A percentile compares a stretch with the other conserved stretches of the same genome.
phyloP scores from a whole-genome alignment of 2,329 filamentous ascomycete genomes.

The Hymenoscyphus salicellus region DNA sequence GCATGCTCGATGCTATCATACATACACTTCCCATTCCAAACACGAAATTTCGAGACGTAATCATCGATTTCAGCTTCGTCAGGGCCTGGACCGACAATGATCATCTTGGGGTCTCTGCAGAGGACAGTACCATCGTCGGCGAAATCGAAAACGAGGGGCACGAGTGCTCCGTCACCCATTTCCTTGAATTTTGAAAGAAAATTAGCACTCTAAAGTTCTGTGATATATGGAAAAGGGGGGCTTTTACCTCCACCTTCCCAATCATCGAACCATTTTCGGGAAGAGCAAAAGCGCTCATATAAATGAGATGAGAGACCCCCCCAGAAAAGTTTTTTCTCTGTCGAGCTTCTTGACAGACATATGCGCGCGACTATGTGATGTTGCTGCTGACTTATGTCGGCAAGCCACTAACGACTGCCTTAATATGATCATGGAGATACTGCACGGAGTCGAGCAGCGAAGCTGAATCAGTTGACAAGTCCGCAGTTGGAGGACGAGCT shows the following conservation, averaged over 20 bases:
- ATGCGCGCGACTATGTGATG: too few relatives aligned
- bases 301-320: conserved; percentile 12
- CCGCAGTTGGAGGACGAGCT: conserved; percentile 14
- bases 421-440: too few relatives aligned
- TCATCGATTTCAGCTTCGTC: conserved; percentile 5
- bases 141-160: conserved; percentile 15
- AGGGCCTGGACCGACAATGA: conserved; percentile 7
- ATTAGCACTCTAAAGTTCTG: too few relatives aligned
- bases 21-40: conserved; percentile 17
- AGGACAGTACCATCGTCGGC: conserved; percentile 11
- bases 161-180: conserved; percentile 11
- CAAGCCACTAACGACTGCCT: too few relatives aligned
- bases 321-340: not conserved
- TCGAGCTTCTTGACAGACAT: not conserved
- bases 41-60: conserved; percentile 6
- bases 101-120: conserved; percentile 9
- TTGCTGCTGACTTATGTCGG: too few relatives aligned
- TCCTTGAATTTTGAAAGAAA: conserved; percentile 1
- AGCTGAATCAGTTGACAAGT: conserved; percentile 12
- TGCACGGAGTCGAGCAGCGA: conserved; percentile 12
- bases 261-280: conserved; percentile 11
- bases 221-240: too few relatives aligned
- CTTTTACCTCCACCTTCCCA: conserved; percentile 11
- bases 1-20: conserved; percentile 10
- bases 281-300: conserved; percentile 12